Percentiles rank a stretch among this genome's conserved stretches.
phyloP scores from a whole-genome alignment of 2,329 filamentous ascomycete species.

The Colletotrichum falcatum region DNA sequence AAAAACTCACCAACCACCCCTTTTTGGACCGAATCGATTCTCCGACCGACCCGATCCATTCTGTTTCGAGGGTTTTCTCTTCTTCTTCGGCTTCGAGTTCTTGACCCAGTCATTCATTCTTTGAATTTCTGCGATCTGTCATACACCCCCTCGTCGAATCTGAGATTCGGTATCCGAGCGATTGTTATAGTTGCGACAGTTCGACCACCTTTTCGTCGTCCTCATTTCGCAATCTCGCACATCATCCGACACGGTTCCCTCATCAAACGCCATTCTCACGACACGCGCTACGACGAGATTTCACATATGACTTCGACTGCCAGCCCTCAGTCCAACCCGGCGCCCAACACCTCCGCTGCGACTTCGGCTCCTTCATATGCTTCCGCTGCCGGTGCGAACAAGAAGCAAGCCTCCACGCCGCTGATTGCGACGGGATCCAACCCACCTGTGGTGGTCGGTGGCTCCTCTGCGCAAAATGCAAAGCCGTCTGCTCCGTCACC shows the following conservation, averaged over 20 bases:
- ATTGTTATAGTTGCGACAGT: constrained; percentile 34
- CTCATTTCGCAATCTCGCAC: constrained; percentile 34
- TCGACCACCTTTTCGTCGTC: constrained; percentile 37
- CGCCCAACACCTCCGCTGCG: constrained; percentile 67
- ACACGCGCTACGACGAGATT: constrained; percentile 45
- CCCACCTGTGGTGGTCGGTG: constrained; percentile 67
- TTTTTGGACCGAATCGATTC: constrained; percentile 30
- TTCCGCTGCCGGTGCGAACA: constrained; percentile 72
- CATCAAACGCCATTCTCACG: constrained; percentile 29
- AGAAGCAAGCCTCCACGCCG: constrained; percentile 72
- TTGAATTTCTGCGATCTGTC: constrained; percentile 34
- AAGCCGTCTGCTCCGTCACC: constrained; percentile 77
- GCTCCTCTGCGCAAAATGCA: constrained; percentile 65
- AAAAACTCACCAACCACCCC: constrained; percentile 3
- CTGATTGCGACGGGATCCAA: constrained; percentile 70
- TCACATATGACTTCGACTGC: constrained; percentile 72
- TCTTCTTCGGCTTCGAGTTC: constrained; percentile 12
- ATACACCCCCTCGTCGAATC: constrained; percentile 43
- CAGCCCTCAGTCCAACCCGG: constrained; percentile 66
- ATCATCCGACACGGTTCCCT: constrained; percentile 26
- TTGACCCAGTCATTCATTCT: constrained; percentile 39
- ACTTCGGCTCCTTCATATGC: constrained; percentile 73
- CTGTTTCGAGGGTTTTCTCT: constrained; percentile 13
- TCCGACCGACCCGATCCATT: constrained; percentile 17
- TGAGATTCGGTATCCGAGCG: constrained; percentile 47